phyloP scores from a whole-genome alignment of 106 monocot genomes.

The Posidonia australis region DNA sequence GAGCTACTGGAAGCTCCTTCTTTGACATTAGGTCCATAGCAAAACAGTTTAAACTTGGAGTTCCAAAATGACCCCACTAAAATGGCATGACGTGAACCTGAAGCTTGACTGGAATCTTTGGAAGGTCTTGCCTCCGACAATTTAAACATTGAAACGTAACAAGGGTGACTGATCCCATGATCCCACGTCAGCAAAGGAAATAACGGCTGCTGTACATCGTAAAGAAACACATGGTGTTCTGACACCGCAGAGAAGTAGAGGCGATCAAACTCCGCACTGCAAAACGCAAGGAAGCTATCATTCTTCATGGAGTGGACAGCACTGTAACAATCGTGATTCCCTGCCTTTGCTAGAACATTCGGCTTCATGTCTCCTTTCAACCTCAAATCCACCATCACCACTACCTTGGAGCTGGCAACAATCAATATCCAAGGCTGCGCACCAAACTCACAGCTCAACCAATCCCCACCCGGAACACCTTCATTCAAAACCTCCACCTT shows the following conservation, averaged over 20 bases:
- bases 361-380: constrained; percentile 3
- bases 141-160: constrained; percentile 27
- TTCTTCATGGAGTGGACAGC: constrained; percentile 8
- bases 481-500: constrained; percentile 25
- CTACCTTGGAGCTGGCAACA: constrained; percentile 20
- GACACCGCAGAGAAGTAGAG: constrained; percentile 33
- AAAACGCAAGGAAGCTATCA: constrained; percentile 35
- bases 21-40: constrained; percentile 38
- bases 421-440: constrained; percentile 51
- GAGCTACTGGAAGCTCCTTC: constrained; percentile 3
- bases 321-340: constrained; percentile 3
- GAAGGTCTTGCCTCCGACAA: constrained; percentile 49
- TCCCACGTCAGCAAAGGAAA: constrained; percentile 42
- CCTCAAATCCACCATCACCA: constrained; percentile 42
- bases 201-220: constrained; percentile 34
- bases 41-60: constrained; percentile 47
- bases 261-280: constrained; percentile 16
- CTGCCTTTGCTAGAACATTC: constrained; percentile 28
- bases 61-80: constrained; percentile 73
- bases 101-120: constrained; percentile 22
- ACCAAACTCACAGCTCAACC: constrained; percentile 63
- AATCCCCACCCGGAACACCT: constrained; percentile 17
- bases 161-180: constrained; percentile 38
- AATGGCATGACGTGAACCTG: constrained; percentile 47
- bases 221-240: constrained; percentile 27